Evolutionary conservation across 768 basidiomycete genomes (phyloP), one percentile per base, ranked within the genome.

Genomic region (Phlegmacium glaucopus): DNA sequence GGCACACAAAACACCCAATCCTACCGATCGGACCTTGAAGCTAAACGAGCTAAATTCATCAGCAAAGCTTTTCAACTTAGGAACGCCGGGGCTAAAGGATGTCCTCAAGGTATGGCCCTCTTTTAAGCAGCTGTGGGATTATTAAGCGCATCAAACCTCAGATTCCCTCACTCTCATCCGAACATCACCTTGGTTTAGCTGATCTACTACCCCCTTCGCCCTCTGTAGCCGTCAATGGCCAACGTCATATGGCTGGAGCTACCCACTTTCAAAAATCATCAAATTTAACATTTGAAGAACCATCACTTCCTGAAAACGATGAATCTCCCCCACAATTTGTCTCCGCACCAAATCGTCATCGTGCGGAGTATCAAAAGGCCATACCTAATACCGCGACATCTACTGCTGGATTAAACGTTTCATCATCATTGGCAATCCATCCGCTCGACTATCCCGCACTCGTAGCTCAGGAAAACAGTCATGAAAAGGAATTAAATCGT

Each of bases 201-300:
- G 87, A 90, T 55, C 67, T 90, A 17, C 66, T 88, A 15, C 87
- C 89, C 5, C 87, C 89, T 1, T 90, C 89, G 10, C 87, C 59
- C 34, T 57, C 55, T 9, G 59, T 51, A 18, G 51, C 45, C 9
- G 61, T 63, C 25, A 69, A 67, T 51, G 69, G 52, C 47, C 63
- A 64, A 28, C 72, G 71, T 38, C 61, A 58, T 12, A 71, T 67
- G 48, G 51, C 67, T 12, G 43, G 49, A 0, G 59, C 66, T 29
- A 47, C 52, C 4, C 44, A 42, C 39, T 46, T 50, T 13, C 32
- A 46, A n/a, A 25, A 47, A 34, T 38, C 47, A 9, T 39, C 47
- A 30, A 52, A 32, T 22, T 32, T 29, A 25, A 27, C 34, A n/a
- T 25, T 37, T 8, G 49, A 48, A 9, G 54, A 45, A 6, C 6